Conservation (phyloP, 2,329 filamentous ascomycete species). For the Colletotrichum incanum region DNA sequence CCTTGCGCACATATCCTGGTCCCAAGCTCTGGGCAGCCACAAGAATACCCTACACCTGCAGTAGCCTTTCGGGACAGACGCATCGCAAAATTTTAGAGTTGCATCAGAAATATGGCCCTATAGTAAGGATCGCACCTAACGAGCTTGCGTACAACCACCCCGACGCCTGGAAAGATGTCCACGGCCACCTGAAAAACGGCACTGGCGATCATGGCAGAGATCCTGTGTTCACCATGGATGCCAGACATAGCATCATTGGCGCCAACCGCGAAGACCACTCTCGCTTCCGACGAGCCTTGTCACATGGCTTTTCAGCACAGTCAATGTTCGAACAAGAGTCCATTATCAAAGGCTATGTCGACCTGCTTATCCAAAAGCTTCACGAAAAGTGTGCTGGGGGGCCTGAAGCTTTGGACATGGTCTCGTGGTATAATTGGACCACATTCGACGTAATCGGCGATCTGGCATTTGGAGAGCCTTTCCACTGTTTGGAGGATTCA, state of each 20-base stretch:
- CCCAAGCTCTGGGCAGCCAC: conserved; percentile 37
- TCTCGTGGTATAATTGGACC: conserved; percentile 33
- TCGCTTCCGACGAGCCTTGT: conserved; percentile 45
- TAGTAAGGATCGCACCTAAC: conserved; percentile 63
- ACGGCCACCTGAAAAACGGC: conserved; percentile 47
- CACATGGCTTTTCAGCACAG: conserved; percentile 50
- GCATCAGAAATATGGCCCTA: conserved; percentile 58
- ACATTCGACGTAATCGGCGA: conserved; percentile 45
- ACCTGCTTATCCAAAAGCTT: conserved; percentile 46
- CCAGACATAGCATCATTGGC: conserved; percentile 40
- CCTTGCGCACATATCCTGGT: conserved; percentile 28
- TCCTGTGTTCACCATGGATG: neutral
- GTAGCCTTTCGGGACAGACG: conserved; percentile 10
- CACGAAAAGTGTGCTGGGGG: conserved; percentile 33
- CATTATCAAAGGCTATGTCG: conserved; percentile 48
- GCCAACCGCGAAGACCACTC: conserved; percentile 43
- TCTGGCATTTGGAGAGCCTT: conserved; percentile 44
- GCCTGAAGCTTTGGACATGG: conserved; percentile 40
- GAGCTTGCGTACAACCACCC: conserved; percentile 62
- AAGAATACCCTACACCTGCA: neutral
- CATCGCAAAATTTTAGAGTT: conserved; percentile 49
- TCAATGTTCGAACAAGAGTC: conserved; percentile 51
- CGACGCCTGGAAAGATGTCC: conserved; percentile 58
- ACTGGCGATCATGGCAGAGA: conserved; percentile 23
- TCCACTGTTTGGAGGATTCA: conserved; percentile 38